Base-by-base conservation (phyloP, 306 rosid species). In the Purshia tridentata region DNA sequence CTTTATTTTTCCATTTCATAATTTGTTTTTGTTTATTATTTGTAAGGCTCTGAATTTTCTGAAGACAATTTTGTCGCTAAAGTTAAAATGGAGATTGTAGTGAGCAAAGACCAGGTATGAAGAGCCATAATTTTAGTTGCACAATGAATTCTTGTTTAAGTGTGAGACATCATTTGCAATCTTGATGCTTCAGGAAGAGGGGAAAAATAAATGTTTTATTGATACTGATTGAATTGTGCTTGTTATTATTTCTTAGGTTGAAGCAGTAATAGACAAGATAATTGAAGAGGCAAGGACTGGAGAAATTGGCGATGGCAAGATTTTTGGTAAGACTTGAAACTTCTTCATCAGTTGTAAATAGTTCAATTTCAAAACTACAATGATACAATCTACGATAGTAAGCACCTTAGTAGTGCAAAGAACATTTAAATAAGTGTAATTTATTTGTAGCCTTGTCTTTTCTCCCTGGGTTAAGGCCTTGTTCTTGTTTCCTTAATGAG, bases 251-350 rank as follows among this genome's bases (percentile, higher is more conserved):
- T 56, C 40, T 18, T 69, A 91, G 98, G 97, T 91, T 69, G 97
- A 94, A 82, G 85, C 75, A 14, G 96, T 94, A 50, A 74, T 91
- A 67, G 79, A 80, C 81, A 84, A 77, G 88, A 85, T 94, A 71
- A 85, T 89, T 66, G 88, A 85, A 79, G 92, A 79, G 82, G 91
- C 92, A 22, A 85, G 88, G 81, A 94, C 97, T 0, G 97, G 97
- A 58, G 97, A 94, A 81, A 93, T 93, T 72, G 98, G 98, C 6
- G 98, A 93, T 71, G 98, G 98, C 47, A 93, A 93, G 83, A 93
- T 89, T 73, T 93, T 93, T 80, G 58, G 97, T 93, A 80, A 86
- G 93, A 46, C 83, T 56, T 10, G 76, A 66, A 63, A 70, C 49
- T 42, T 69, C 82, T 55, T 72, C 61, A 19, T 66, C 40, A 3